phyloP scores from a whole-genome alignment of 805 yeast genomes.

The Kodamaea laetipori region DNA sequence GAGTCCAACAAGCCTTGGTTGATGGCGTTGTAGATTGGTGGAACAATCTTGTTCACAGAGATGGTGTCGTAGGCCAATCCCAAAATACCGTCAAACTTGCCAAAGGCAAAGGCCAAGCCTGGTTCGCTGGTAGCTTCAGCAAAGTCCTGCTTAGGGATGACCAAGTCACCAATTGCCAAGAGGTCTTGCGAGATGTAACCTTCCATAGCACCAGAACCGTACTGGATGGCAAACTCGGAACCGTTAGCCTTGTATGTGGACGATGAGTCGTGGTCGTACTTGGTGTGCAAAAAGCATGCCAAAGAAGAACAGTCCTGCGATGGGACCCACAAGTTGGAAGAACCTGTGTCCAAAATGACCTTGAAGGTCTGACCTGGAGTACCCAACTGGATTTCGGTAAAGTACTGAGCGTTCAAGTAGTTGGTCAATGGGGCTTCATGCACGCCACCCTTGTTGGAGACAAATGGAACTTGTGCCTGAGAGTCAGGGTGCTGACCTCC shows the following conservation, averaged over 20 bases:
- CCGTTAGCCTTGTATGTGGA: slow-evolving; percentile 87
- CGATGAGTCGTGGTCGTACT: slow-evolving; percentile 84
- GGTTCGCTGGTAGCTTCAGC: slow-evolving; percentile 98
- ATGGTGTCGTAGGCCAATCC: slow-evolving; percentile 94
- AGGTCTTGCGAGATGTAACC: slow-evolving; percentile 91
- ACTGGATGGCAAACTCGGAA: slow-evolving; percentile 77
- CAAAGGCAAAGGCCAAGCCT: slow-evolving; percentile 97
- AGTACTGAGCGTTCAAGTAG: slow-evolving; percentile 95
- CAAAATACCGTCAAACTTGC: slow-evolving; percentile 96
- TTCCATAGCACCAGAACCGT: slow-evolving; percentile 91
- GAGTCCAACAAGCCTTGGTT: slow-evolving; percentile 78
- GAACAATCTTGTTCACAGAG: slow-evolving; percentile 84
- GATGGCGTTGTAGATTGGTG: slow-evolving; percentile 92
- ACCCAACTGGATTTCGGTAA: slow-evolving; percentile 86
- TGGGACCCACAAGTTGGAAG: slow-evolving; percentile 97
- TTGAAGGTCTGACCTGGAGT: slow-evolving; percentile 93
- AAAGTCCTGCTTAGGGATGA: slow-evolving; percentile 85
- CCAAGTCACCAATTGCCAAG: slow-evolving; percentile 77
- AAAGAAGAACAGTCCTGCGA: slow-evolving; percentile 83
- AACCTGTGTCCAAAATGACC: slow-evolving; percentile 94
- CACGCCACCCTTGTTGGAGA: slow-evolving; percentile 21
- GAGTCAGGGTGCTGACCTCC: slow-evolving; percentile 7
- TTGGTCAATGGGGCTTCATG: slow-evolving; percentile 87
- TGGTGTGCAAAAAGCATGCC: slow-evolving; percentile 92
- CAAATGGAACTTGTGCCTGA: slow-evolving; percentile 46